Evolutionary conservation across 1,284 basidiomycete species (phyloP).

Genomic region (Cutaneotrichosporon cyanovorans): DNA sequence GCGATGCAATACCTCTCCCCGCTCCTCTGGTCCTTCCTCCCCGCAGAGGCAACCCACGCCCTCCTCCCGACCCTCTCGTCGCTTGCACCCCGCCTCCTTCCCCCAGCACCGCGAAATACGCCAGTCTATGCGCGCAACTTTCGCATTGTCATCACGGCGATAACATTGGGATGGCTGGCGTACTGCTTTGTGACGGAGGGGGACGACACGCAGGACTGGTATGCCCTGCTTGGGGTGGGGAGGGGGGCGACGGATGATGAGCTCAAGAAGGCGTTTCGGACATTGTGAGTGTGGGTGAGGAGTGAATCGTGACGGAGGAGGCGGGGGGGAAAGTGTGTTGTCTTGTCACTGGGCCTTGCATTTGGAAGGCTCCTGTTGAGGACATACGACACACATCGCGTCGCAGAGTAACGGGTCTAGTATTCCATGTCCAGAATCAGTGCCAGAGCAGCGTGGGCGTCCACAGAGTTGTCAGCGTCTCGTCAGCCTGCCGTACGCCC

Average conservation of each 20-base stretch:
- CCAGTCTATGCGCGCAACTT: constrained; percentile 27
- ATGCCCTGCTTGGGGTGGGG: constrained; percentile 61
- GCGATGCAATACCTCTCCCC: constrained; percentile 21
- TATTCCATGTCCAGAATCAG: too few relatives aligned
- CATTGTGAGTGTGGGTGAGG: constrained; percentile 53
- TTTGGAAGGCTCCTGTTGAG: too few relatives aligned
- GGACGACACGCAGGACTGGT: constrained; percentile 56
- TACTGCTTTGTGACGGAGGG: constrained; percentile 59
- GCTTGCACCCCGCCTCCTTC: constrained; percentile 24
- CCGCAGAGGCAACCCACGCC: constrained; percentile 24
- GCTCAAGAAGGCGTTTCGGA: constrained; percentile 64
- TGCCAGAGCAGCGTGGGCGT: too few relatives aligned
- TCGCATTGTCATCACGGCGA: constrained; percentile 22
- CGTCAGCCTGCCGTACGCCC: too few relatives aligned
- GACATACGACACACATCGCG: too few relatives aligned
- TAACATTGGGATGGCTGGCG: constrained; percentile 58
- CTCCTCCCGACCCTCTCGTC: constrained; percentile 25
- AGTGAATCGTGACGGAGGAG: too few relatives aligned
- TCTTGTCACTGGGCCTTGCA: too few relatives aligned
- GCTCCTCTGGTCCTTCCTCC: constrained; percentile 34
- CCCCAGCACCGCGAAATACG: constrained; percentile 21
- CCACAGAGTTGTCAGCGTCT: too few relatives aligned
- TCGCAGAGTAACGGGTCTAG: too few relatives aligned
- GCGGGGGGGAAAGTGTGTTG: too few relatives aligned
- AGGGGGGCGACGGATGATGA: constrained; percentile 58